These are phyloP conservation scores for Oryza brachyantha DNA, from an alignment of 176 grass and related monocot genomes.

Conservation along the genomic window DNA sequence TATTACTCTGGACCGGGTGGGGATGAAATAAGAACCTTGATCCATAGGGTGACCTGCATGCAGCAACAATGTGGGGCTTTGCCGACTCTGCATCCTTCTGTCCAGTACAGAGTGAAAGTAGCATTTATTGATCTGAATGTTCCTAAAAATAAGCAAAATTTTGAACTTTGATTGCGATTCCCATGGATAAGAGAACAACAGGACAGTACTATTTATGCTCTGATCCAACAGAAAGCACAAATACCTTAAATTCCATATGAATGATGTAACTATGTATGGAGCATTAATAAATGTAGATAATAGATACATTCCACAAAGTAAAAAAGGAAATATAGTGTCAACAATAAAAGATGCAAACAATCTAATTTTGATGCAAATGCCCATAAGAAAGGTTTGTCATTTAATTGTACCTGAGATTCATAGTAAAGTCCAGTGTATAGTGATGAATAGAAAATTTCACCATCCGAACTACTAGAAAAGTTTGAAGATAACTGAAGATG, in stretches of 20 bases:
- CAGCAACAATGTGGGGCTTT: conserved; percentile 62
- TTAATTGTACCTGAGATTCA: conserved; percentile 68
- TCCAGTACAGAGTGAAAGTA: neutral
- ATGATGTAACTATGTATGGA: too few species aligned
- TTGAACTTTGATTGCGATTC: neutral
- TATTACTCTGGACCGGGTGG: neutral
- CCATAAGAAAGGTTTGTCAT: neutral
- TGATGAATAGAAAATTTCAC: conserved; percentile 79
- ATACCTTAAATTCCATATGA: too few species aligned
- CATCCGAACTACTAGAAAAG: conserved; percentile 47
- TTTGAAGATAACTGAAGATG: conserved; percentile 56
- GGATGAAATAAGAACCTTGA: conserved; percentile 60
- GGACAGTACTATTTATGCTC: neutral
- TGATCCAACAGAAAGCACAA: too few species aligned
- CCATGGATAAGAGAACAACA: neutral
- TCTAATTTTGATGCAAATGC: neutral
- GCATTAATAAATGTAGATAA: neutral
- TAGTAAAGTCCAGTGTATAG: conserved; percentile 80
- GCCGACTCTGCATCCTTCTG: conserved; percentile 58
- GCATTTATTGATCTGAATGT: neutral
- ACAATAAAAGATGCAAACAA: neutral
- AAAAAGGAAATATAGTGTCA: too few species aligned
- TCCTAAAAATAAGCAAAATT: neutral
- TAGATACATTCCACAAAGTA: neutral
- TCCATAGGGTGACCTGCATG: conserved; percentile 81